Evolutionary conservation across 306 rosid species (phyloP), one percentile per base, ranked within the genome.

Genomic region (Boehmeria nivea): DNA sequence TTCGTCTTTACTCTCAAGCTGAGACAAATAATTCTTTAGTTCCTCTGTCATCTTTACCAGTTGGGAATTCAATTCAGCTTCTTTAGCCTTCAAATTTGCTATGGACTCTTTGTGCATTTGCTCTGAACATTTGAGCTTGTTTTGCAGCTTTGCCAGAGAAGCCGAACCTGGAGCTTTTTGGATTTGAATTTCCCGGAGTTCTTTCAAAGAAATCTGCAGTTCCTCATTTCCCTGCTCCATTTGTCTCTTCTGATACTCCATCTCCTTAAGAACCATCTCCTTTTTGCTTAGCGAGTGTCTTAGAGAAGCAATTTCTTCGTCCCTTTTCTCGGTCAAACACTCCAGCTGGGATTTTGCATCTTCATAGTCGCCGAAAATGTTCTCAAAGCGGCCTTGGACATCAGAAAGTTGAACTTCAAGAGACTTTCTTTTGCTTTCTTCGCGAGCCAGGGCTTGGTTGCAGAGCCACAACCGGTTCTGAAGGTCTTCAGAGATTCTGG

Each of bases 101-200:
- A 56, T 15, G 37, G 81, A 74, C 52, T 78, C 84, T 68, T 60
- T 76, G 25, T 84, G 86, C 57, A 68, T 68, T 54, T 59, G 76
- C 55, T 87, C 89, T 72, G 70, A 67, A 59, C 63, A 68, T 77
- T 64, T 83, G 36, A 77, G 76, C 73, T 71, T 84, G 71, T 78
- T 66, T 75, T 78, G 63, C 68, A 84, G 61, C 79, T 76, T 85
- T 18, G 78, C 74, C 46, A 80, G 70, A 3, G 98, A 87, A 66
- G 78, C 72, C 12, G 79, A 70, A 64, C 78, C 81, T 43, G 87
- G 71, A 39, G 87, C 80, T 59, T 70, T 76, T 77, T 81, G 94
- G 64, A 87, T 80, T 64, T 82, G 94, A 66, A 91, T 82, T 70
- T 91, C 96, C 51, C 68, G 96, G 43, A 84, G 69, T 69, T 87